Evolutionary conservation across 2,329 filamentous ascomycete species (phyloP).

Genomic region (Fusarium citri): DNA sequence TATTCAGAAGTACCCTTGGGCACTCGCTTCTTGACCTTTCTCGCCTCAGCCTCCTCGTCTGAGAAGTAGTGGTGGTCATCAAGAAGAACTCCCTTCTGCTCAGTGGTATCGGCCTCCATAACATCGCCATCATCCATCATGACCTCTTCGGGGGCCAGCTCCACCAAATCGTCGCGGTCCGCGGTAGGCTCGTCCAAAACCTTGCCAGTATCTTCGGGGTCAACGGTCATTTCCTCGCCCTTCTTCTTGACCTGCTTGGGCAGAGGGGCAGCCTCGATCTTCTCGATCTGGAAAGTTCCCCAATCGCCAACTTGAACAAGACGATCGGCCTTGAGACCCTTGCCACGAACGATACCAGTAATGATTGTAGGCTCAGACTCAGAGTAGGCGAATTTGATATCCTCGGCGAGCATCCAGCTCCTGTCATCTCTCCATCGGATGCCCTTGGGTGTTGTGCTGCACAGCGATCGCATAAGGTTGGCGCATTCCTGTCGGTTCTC

Average conservation of each 20-base stretch:
- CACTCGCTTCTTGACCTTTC: slow-evolving; percentile 74
- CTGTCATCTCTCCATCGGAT: slow-evolving; percentile 95
- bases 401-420: slow-evolving; percentile 94
- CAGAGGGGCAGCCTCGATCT: slow-evolving; percentile 82
- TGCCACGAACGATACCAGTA: slow-evolving; percentile 87
- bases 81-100: slow-evolving; percentile 87
- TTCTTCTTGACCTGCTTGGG: slow-evolving; percentile 70
- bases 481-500: slow-evolving; percentile 91
- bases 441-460: slow-evolving; percentile 91
- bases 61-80: slow-evolving; percentile 99
- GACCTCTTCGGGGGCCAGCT: slow-evolving; percentile 87
- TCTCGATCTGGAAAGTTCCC: slow-evolving; percentile 93
- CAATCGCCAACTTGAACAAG: slow-evolving; percentile 92
- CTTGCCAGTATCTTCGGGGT: slow-evolving; percentile 69
- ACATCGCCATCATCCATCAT: slow-evolving; percentile 74
- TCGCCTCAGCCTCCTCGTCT: slow-evolving; percentile 70
- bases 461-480: slow-evolving; percentile 90
- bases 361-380: slow-evolving; percentile 75
- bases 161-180: slow-evolving; percentile 84
- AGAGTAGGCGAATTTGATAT: slow-evolving; percentile 76
- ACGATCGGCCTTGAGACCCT: slow-evolving; percentile 87
- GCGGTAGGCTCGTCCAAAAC: slow-evolving; percentile 78
- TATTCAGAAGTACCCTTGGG: slow-evolving; percentile 94
- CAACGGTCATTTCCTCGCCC: slow-evolving; percentile 76
- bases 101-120: slow-evolving; percentile 52